Conservation (phyloP, 345 rosid species). For the Sisymbrium irio region DNA sequence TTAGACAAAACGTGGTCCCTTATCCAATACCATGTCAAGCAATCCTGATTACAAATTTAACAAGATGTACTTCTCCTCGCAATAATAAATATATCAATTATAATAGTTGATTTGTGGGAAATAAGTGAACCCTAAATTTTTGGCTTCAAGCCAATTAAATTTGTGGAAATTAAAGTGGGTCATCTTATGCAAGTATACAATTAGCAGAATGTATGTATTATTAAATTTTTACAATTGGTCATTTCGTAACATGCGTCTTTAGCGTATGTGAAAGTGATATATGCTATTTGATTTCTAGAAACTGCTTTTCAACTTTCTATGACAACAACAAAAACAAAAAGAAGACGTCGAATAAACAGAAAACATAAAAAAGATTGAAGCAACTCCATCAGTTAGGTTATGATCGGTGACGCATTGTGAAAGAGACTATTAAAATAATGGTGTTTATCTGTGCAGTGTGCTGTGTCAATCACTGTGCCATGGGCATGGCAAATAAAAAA, state of each 20-base stretch:
- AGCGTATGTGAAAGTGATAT: background rate
- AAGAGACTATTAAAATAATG: background rate
- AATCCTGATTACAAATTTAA: background rate
- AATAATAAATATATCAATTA: background rate
- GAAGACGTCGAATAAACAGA: background rate
- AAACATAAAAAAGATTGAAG: background rate
- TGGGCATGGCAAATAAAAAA: background rate
- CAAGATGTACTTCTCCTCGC: background rate
- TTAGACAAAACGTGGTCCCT: background rate
- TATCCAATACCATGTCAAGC: background rate
- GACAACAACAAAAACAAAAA: background rate
- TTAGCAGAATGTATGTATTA: background rate
- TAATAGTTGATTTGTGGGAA: background rate
- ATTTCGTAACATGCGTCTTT: background rate
- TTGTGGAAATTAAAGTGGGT: background rate
- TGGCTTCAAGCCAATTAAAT: background rate
- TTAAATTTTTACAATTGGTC: background rate
- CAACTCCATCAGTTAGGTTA: background rate
- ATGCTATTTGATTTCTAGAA: background rate
- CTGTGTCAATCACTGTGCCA: too few relatives aligned
- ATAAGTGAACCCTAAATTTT: background rate
- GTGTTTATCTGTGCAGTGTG: background rate
- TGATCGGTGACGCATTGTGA: background rate
- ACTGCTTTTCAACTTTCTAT: background rate
- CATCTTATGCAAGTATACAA: background rate